Evolutionary conservation across 1,139 yeast genomes (phyloP), one percentile per base, ranked within the genome.

Genomic region (Magnusiomyces suaveolens): DNA sequence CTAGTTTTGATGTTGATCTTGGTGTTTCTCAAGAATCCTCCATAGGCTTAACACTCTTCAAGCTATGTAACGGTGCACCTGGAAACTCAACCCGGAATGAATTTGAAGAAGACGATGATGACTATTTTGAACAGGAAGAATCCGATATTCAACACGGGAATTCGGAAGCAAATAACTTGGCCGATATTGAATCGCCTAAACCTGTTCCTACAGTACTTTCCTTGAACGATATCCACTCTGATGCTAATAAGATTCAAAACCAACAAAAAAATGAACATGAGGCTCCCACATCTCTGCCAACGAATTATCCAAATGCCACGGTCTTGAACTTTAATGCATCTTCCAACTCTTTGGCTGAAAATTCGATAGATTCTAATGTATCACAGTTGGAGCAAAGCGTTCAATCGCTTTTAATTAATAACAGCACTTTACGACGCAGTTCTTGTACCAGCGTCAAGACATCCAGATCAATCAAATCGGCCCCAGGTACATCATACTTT

Each of bases 381-480:
- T 23, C 47, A 20, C 20, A 29, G 23, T 46, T 51, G n/a, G 43
- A 55, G 25, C 51, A 56, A 49, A 54, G 59, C 39, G 46, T 54
- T 14, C 54, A 52, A n/a, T 43, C 52, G 16, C 50, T 53, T 16
- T 52, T 52, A 16, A 23, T 32, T 10, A 33, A 32, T 14, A 25
- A 18, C 46, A 20, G 23, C 43, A n/a, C 39, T 21, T 23, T 46
- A 3, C 26, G 50, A 33, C 38, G 46, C 18, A 6, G 25, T 41
- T 41, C 44, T 41, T 25, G 25, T 20, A 25, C 25, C 16, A 41
- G 44, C 16, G 16, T 23, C 43, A 41, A 20, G 8, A 4, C 44
- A 20, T 18, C 26, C 50, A 41, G 20, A 8, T 20, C 44, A 10
- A 48, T 21, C 20, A 48, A 48, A 48, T 36, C 43, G 12, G 18